Evolutionary conservation across 2,329 filamentous ascomycete genomes (phyloP), one percentile per base, ranked within the genome.

Genomic region (Cordyceps cateniannulata): DNA sequence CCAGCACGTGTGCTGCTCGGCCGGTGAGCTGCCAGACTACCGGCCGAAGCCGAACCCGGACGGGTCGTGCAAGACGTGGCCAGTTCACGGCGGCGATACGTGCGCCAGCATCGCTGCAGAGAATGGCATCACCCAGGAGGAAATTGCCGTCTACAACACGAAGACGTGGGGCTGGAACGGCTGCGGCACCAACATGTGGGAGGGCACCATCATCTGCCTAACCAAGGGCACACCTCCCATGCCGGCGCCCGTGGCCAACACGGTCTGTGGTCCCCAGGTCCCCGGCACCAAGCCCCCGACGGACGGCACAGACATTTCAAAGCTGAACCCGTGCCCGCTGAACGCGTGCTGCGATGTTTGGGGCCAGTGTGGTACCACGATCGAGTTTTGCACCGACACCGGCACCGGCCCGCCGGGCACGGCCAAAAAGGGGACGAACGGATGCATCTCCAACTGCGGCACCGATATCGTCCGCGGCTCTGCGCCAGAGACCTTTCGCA

Each of bases 331-430:
- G 0, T 73, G 71, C 45, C 67, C 68, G 1, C 62, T 72, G 5
- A 69, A 70, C 14, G 66, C 67, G 14, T 70, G 68, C 52, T 69
- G 69, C 60, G 64, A 75, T 60, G 68, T 71, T 47, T 77, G 71
- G 70, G 77, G 76, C 6, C 67, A 73, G 27, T 79, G 77, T 35
- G 76, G 76, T n/a, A 71, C 69, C 20, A 73, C 72, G 1, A 59
- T 62, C 2, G 73, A 74, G 10, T 77, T 76, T 61, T 79, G 76
- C 65, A 59, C 40, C 10, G 51, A 62, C 38, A 48, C 62, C 18
- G 40, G 25, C 22, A 62, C 51, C 24, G 57, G 60, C 9, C 40
- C 57, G 38, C 63, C 62, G 2, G 63, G 63, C 12, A 63, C 63
- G 1, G 49, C 60, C 20, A 53, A 52, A 24, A 47, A 53, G 32